Evolutionary conservation across 495 filamentous ascomycete species (phyloP), one percentile per base, ranked within the genome.

Genomic region (Apodospora peruviana): DNA sequence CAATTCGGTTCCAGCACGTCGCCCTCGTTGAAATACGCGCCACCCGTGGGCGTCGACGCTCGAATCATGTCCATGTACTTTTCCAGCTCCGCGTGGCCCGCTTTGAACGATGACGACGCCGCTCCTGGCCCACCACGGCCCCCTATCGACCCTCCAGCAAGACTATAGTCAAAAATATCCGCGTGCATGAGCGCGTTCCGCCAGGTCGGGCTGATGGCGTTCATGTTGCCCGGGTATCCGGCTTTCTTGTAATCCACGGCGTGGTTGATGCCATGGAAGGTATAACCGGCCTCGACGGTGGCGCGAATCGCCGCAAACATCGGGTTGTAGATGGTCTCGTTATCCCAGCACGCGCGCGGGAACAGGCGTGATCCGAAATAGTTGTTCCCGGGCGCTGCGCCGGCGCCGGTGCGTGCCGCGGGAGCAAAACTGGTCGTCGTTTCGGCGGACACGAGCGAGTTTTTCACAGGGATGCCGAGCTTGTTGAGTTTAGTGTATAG

Each of bases 1-100:
- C 79, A 84, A 37, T 77, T 54, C 5, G 80, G 78, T 60, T 83
- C 78, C 20, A 67, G 55, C 19, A 75, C 68, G 56, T 82, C 76
- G 8, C 60, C 74, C 55, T 77, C 73, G 43, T 75, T 75, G 43
- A 72, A 39, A 50, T 76, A 77, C 19, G 65, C 54, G 10, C 73
- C 74, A 4, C 65, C 59, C 0, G 52, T 58, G 4, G 66, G 67
- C 20, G 67, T 59, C 9, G 58, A 59, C 14, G 16, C 52, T 18
- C 58, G 50, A 14, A 73, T 66, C n/a, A 56, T 34, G 22, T 69
- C 65, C 63, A 65, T 60, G 41, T 55, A 49, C 0, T 11, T 37
- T 16, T 48, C 39, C 39, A 70, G 46, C 29, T 46, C 18, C 2
- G 51, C 37, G 35, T 63, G 53, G n/a, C 58, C 49, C 18, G 17